Base-by-base conservation (phyloP, 2,329 filamentous ascomycete genomes). In the Amauroascus niger region DNA sequence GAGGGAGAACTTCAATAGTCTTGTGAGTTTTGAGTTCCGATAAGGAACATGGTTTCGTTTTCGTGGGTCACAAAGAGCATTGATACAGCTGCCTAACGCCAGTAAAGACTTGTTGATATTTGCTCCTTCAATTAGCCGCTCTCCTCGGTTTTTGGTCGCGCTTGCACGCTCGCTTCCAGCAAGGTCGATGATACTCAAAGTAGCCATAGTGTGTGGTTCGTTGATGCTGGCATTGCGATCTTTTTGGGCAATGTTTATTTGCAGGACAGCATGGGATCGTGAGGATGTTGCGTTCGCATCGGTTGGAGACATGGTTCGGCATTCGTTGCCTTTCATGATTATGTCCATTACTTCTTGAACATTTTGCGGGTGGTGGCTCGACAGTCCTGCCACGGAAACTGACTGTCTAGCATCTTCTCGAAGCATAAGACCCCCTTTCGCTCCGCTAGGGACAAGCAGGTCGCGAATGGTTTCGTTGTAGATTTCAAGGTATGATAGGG, bases 81-180 rank as follows among this genome's bases (percentile, higher is more conserved):
- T 98, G 77, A 98, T 98, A 72, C 93, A 98, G 70, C 91, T 91
- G 58, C 93, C 93, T 7, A 98, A 75, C 0, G 93, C 91, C 14
- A 98, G 81, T 2, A 98, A 78, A 1, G 93, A 98, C 67, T 97
- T 96, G 80, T 98, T 98, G 80, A 98, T 98, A 71, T 98, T 98
- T 63, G 93, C 93, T 59, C 93, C 93, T 70, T 98, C 93, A 13
- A 90, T 77, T 35, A 98, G 74, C 35, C 93, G 80, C 67, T 95
- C 91, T 53, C 93, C 93, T 52, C 93, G 79, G 69, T 98, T 98
- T 74, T 96, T 95, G 18, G 93, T 98, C 22, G 90, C 93, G 54
- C 90, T 96, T 1, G 93, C 93, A 62, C 93, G 83, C 71, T 98
- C 93, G 60, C 90, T 97, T 49, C 93, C 93, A 3, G 93, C 93